Evolutionary conservation across 2,329 filamentous ascomycete species (phyloP), one percentile per base, ranked within the genome.

Genomic region (Scorias spongiosa): DNA sequence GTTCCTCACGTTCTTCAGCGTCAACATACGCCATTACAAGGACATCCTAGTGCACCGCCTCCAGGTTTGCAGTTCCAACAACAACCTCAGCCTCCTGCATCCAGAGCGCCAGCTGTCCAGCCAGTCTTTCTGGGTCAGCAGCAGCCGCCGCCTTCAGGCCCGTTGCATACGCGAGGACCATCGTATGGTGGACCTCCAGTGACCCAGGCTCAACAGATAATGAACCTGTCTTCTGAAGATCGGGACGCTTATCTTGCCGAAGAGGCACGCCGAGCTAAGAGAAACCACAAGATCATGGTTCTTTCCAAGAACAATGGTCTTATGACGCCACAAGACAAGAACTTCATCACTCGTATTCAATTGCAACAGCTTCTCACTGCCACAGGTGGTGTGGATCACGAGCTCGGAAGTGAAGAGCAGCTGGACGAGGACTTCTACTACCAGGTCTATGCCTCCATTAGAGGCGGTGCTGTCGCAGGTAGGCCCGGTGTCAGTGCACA

Each of bases 261-360:
- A 61, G 91, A 98, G 63, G 88, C 88, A 0, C 91, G 88, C 65
- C 80, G 91, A 42, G 88, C 91, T 5, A 98, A 98, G 71, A 78
- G 91, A 37, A 96, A 98, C 59, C 89, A 96, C 68, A 98, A 98
- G 70, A 96, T 98, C 49, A 89, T 88, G 66, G 71, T 93, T 37
- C 68, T 95, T 43, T 93, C 86, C 18, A 87, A 86, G 65, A 87
- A 93, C 56, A 98, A 98, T 57, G 91, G 91, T 18, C 67, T 98
- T 48, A 98, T 98, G 91, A 98, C 91, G 3, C 91, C 91, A 0
- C 89, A 96, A 59, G 91, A 98, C 66, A 98, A 98, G 72, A 98
- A 95, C 61, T 98, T 96, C 65, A 94, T 98, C 52, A 96, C 91
- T 5, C 80, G 91, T 14, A 98, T 98, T 51, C 91, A 98, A 62